A percentile compares a stretch with the other conserved stretches of the same genome.
Evolutionary conservation across 371 early-diverging fungal genomes (phyloP).

Genomic region (Phascolomyces articulosus): DNA sequence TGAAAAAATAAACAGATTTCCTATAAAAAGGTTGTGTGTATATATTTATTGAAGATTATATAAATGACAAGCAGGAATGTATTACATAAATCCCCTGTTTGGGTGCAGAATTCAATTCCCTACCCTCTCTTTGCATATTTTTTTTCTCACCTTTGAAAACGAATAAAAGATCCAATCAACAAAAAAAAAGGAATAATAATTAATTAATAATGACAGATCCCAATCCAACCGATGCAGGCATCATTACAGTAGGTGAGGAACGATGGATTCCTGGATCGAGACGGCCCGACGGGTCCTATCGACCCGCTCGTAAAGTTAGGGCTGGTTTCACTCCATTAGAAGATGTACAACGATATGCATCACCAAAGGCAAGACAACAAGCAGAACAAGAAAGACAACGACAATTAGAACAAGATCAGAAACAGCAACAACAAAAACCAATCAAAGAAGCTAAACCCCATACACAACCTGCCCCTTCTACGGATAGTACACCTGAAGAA

Average conservation of each 20-base stretch:
- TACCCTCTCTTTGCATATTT: no score
- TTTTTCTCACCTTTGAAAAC: no score
- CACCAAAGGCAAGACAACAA: slow-evolving; percentile 39
- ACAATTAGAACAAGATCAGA: slow-evolving; percentile 21
- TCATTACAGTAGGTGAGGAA: slow-evolving; percentile 62
- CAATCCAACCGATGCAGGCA: slow-evolving; percentile 48
- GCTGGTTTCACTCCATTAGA: slow-evolving; percentile 70
- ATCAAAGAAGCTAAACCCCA: slow-evolving; percentile 19
- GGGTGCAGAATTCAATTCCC: no score
- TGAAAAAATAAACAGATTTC: no score
- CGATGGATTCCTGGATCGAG: slow-evolving; percentile 59
- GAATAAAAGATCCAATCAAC: no score
- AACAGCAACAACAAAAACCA: slow-evolving; percentile 23
- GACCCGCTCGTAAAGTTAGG: slow-evolving; percentile 71
- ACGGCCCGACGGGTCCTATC: slow-evolving; percentile 72
- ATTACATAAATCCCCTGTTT: no score
- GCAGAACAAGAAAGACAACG: slow-evolving; percentile 17
- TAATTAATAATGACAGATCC: slow-evolving; percentile 51
- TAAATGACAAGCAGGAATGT: no score
- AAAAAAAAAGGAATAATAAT: no score
- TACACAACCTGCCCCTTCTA: slow-evolving; percentile 7
- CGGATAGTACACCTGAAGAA: slow-evolving; percentile 18
- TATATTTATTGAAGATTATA: no score
- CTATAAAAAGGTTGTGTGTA: no score
- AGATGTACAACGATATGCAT: slow-evolving; percentile 65